Evolutionary conservation across 2,329 filamentous ascomycete genomes (phyloP), one percentile per base, ranked within the genome.

Genomic region (Lojkania enalia): DNA sequence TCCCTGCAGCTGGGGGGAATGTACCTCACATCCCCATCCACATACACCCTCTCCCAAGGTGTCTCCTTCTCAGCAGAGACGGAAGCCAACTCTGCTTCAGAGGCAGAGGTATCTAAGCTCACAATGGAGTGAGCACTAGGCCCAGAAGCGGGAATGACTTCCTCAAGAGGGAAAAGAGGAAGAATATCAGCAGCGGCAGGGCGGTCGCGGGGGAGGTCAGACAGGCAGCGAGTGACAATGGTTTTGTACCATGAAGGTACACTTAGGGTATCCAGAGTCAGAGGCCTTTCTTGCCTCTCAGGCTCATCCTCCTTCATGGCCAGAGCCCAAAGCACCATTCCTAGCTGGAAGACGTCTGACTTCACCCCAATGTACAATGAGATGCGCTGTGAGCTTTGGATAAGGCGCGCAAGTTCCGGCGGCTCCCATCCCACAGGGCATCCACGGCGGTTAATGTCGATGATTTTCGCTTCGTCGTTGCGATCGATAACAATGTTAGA

Each of bases 331-430:
- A 99, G 74, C 2, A 96, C 90, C 94, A 99, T 99, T 4, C 94
- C 94, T 4, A 97, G 79, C 70, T 99, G 94, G 62, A 87, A 99
- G 1, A 99, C 77, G 70, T 99, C 94, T 0, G 92, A 96, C 71
- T 99, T 99, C 65, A 96, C 90, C 11, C 94, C 92, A 64, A 99
- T 97, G 63, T 95, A 96, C 86, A 97, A 96, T 35, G 88, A 87
- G 41, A 99, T 91, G 20, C 90, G 82, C 69, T 96, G 91, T 46
- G 88, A 88, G 68, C 85, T 91, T 54, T 92, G 85, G 49, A 97
- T 90, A 43, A 97, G 82, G 4, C 82, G 81, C 13, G 85, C 86
- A 44, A 95, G 87, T 71, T 99, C 94, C 3, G 94, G 94, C 2
- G 94, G 91, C 57, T 99, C 94, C 94, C 94, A 99, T 18, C 92